Percentiles rank a stretch among this genome's conserved stretches.
Conservation (phyloP, 1,139 yeast species). For the Debaryomyces sp. region DNA sequence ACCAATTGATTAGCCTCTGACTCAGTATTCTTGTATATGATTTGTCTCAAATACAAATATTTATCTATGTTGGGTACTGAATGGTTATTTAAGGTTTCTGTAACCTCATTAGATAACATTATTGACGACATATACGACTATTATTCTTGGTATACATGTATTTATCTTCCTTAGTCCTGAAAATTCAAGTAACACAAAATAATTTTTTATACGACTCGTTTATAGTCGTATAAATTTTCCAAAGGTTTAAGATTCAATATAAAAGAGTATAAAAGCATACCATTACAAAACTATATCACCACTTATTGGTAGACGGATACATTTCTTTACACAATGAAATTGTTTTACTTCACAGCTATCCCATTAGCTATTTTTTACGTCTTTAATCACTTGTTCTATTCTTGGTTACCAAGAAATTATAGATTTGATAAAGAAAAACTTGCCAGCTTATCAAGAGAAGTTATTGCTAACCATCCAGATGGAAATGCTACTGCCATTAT, state of each 20-base stretch:
- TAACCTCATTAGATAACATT: background rate
- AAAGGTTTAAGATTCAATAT: background rate
- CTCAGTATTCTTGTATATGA: background rate
- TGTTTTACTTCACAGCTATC: slow-evolving; percentile 21
- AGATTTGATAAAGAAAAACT: slow-evolving; percentile 56
- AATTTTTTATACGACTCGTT: background rate
- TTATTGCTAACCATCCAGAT: slow-evolving; percentile 54
- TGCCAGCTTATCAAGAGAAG: slow-evolving; percentile 51
- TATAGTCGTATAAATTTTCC: slow-evolving; percentile 1
- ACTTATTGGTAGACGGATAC: background rate
- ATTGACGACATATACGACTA: too few relatives aligned
- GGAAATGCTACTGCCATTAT: slow-evolving; percentile 66
- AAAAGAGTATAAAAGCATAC: background rate
- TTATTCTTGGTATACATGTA: background rate
- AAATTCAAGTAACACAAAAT: slow-evolving; percentile 1
- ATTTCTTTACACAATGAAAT: slow-evolving; percentile 18
- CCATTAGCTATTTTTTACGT: slow-evolving; percentile 30
- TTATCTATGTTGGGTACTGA: background rate
- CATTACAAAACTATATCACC: background rate
- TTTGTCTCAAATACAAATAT: background rate
- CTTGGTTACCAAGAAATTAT: slow-evolving; percentile 72
- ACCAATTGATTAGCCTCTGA: background rate
- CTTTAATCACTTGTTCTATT: slow-evolving; percentile 48
- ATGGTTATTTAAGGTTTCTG: background rate
- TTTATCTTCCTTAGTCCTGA: background rate